Conservation (phyloP, 2,329 filamentous ascomycete genomes). For the Trichoderma harzianum region DNA sequence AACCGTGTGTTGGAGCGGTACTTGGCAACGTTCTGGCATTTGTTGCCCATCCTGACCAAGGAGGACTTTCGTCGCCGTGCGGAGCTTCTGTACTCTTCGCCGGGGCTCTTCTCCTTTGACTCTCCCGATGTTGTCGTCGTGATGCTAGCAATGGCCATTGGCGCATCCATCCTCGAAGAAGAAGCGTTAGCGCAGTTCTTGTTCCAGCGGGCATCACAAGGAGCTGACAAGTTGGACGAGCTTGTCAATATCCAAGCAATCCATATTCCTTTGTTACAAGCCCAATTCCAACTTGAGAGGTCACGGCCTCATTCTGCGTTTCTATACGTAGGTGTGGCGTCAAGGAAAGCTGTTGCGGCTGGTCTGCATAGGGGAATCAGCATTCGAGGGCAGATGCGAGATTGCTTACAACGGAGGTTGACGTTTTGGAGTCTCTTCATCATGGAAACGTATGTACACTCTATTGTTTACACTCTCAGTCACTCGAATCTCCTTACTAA, state of each 20-base stretch:
- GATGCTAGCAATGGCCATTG: slow-evolving; percentile 13
- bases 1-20: slow-evolving; percentile 1
- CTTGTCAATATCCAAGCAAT: slow-evolving; percentile 9
- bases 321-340: neutral
- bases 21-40: neutral
- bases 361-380: slow-evolving; percentile 9
- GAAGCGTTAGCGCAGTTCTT: neutral
- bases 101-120: slow-evolving; percentile 8
- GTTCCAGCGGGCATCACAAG: slow-evolving; percentile 1
- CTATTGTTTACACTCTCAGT: no score
- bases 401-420: neutral
- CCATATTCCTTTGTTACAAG: slow-evolving; percentile 1
- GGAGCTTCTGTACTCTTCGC: neutral
- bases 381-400: slow-evolving; percentile 8
- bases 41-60: slow-evolving; percentile 10
- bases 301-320: slow-evolving; percentile 13
- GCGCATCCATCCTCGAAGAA: neutral
- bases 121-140: slow-evolving; percentile 6
- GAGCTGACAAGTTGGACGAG: neutral
- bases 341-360: slow-evolving; percentile 2
- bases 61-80: slow-evolving; percentile 7
- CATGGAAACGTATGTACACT: slow-evolving; percentile 1
- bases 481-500: neutral
- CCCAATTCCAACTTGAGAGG: slow-evolving; percentile 6
- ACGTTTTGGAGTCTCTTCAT: slow-evolving; percentile 9